Evolutionary conservation across 768 basidiomycete genomes (phyloP), one percentile per base, ranked within the genome.

Genomic region (Trametes cingulata): DNA sequence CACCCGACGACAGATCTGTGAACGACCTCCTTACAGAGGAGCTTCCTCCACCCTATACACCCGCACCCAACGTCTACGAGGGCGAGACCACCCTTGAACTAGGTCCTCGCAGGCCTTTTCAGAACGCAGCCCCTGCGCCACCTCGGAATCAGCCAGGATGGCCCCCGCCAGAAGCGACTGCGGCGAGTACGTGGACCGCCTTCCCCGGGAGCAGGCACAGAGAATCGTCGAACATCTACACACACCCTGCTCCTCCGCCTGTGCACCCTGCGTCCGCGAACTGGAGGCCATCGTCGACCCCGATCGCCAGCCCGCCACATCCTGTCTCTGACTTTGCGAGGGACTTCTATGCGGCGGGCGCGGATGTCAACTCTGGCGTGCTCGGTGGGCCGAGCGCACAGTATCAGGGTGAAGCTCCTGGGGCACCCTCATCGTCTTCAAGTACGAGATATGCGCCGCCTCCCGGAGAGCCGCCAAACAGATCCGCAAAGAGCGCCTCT

Each of bases 1-100:
- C 19, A 9, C 50, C 41, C 0, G 14, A 35, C 33, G 55, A 61
- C 19, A 41, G 37, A 35, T 59, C 58, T 15, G 60, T 55, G 56
- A 65, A 52, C 39, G 64, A 68, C 25, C 41, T 64, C 13, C 61
- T 80, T 25, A 69, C 74, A 2, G 86, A 85, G n/a, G 85, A 86
- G 19, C 73, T 77, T 12, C 90, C 89, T 0, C 90, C 90, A 0
- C 84, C 89, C 0, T 92, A 91, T 66, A 88, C 88, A 0, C 74
- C 82, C 0, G 63, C 78, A 1, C 81, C 89, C 3, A 79, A 85
- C 47, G 47, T 76, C 17, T 64, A 70, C 45, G 74, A 80, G 2
- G 90, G 88, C 14, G 90, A 92, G 68, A 72, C 77, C 1, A 84
- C 86, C 0, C 61, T 91, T 2, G 83, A 88, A 54, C 72, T 80